phyloP scores from a whole-genome alignment of 2,329 filamentous ascomycete genomes.

The Ascochyta lentis region DNA sequence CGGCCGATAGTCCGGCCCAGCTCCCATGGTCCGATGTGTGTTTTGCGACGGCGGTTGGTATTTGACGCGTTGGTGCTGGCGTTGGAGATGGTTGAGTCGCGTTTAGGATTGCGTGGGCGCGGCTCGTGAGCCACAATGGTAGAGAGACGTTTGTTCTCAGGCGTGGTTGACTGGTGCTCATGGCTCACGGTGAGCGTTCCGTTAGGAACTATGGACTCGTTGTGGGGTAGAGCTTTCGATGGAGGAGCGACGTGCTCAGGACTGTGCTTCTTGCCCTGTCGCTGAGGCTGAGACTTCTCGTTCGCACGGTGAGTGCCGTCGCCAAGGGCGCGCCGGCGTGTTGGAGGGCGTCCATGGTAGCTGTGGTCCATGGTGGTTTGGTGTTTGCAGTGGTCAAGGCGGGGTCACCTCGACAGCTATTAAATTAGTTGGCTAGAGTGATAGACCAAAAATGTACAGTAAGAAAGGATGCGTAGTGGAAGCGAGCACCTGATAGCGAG shows the following conservation, averaged over 20 bases:
- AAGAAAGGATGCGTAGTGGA: slow-evolving; percentile 32
- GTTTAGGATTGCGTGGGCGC: slow-evolving; percentile 56
- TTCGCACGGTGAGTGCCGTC: slow-evolving; percentile 46
- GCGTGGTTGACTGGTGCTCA: slow-evolving; percentile 35
- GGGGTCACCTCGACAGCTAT: slow-evolving; percentile 13
- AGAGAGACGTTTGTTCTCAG: slow-evolving; percentile 62
- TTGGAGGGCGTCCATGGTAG: slow-evolving; percentile 40
- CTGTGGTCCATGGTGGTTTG: slow-evolving; percentile 38
- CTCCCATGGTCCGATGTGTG: slow-evolving; percentile 92
- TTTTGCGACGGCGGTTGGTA: slow-evolving; percentile 63
- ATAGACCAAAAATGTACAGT: slow-evolving; percentile 29
- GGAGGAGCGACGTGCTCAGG: slow-evolving; percentile 25
- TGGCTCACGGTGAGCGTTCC: slow-evolving; percentile 52
- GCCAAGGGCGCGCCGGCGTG: slow-evolving; percentile 40
- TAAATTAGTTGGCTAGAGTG: slow-evolving; percentile 19
- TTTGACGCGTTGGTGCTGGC: slow-evolving; percentile 61
- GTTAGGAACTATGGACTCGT: slow-evolving; percentile 54
- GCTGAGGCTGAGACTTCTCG: slow-evolving; percentile 29
- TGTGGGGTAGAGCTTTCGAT: slow-evolving; percentile 48
- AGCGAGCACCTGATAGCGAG: slow-evolving; percentile 26
- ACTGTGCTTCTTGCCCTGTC: slow-evolving; percentile 29
- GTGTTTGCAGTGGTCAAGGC: slow-evolving; percentile 16
- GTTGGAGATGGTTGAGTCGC: slow-evolving; percentile 61
- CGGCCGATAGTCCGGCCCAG: slow-evolving; percentile 87
- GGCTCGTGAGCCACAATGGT: slow-evolving; percentile 57